A percentile compares a stretch with the other conserved stretches of the same genome.
Conservation (phyloP, 208 protist species). For the Histomonas meleagridis region DNA sequence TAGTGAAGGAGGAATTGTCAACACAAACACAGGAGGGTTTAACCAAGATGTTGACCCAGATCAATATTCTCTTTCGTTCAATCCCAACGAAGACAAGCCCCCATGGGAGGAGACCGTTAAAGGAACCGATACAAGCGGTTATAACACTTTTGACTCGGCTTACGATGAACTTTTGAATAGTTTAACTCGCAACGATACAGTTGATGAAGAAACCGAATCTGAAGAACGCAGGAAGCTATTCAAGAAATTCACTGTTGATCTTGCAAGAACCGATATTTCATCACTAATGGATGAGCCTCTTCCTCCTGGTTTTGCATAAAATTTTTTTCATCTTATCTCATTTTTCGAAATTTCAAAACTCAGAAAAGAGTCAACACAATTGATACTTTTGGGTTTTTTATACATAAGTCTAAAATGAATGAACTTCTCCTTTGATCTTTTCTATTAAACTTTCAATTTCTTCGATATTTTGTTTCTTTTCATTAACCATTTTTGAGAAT, state of each 20-base stretch:
- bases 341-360: no score
- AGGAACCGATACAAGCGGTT: not conserved
- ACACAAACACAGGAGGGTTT: no score
- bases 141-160: not conserved
- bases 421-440: no score
- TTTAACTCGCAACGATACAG: not conserved
- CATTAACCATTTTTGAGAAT: no score
- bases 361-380: no score
- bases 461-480: no score
- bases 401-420: no score
- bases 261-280: not conserved
- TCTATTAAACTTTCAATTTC: no score
- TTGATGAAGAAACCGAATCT: not conserved
- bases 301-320: not conserved
- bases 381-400: no score
- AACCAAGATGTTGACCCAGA: not conserved
- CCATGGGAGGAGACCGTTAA: not conserved
- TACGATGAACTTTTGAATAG: not conserved
- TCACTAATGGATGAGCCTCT: not conserved
- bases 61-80: not conserved
- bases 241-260: not conserved
- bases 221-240: not conserved
- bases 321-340: not conserved
- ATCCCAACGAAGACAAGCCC: not conserved
- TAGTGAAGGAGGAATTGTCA: not conserved